Base-by-base conservation (phyloP, 1,139 yeast genomes). In the Yamadazyma friedrichii region DNA sequence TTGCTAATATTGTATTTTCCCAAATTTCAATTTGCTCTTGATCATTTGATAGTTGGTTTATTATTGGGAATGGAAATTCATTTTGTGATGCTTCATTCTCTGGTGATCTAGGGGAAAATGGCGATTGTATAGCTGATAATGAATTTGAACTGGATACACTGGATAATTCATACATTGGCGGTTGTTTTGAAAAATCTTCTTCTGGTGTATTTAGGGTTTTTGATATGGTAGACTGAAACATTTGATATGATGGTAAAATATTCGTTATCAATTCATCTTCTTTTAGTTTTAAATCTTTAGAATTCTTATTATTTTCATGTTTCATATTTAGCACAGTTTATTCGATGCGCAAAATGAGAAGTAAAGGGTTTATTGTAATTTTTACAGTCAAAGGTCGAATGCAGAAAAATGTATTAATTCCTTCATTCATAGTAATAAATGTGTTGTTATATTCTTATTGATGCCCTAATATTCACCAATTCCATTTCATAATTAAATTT, bases 191-290 rank as follows among this genome's bases (percentile, higher is more conserved):
- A 51, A 60, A 72, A 50, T 68, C 70, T 47, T 71, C 78, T 36
- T 68, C 61, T 3, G 65, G 56, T 3, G 71, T 70, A 2, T 65
- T 62, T 39, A 72, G 48, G 17, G 62, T 61, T 46, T 67, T 66
- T 32, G 72, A 65, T 9, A 72, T 61, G 10, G 78, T 72, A 31
- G 71, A 57, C 50, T 69, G 71, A 54, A 64, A 70, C 76, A 72
- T 71, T 36, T 70, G 71, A 49, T 72, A 72, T 11, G 75, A 69
- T 1, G 78, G 78, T 10, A 72, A 59, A 30, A 72, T 72, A 43
- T 69, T 68, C 46, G 62, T 68, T 35, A 72, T 47, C 31, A 67
- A 58, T 30, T 62, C 64, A 40, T 64, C 68, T 15, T 58, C 68
- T 9, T 34, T 9, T 24, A 33, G 15, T 6, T 15, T 20, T 31